Base-by-base conservation (phyloP, 2,329 filamentous ascomycete genomes). In the Clonostachys chloroleuca region DNA sequence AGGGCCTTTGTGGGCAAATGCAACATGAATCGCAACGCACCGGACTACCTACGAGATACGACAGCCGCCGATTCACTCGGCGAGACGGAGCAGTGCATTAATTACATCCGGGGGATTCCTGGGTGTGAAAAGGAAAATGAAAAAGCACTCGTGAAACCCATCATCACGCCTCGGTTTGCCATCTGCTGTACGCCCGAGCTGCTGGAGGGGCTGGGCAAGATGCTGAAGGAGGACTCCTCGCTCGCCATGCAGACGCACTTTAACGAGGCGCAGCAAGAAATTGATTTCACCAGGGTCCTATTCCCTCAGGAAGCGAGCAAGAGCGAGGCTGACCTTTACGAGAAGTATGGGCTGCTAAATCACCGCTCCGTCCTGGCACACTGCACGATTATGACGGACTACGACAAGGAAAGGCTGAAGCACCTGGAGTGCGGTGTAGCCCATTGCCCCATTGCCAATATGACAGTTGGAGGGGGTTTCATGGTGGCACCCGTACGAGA, bases 141-240 rank as follows among this genome's bases (percentile, higher is more conserved):
- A 0, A 63, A 66, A 4, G 54, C 50, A 3, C 65, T 82, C 0
- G 60, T 83, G 9, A 68, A 64, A 10, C 70, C 73, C 6, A 87
- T 96, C 52, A 70, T 97, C 51, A 97, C 92, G 0, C 86, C 78
- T n/a, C 73, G 77, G 48, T 92, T 82, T 68, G 87, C 81, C 49
- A 85, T 76, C 2, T 74, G 72, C 54, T 91, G 78, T 67, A 82
- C 75, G 5, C 52, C 54, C 35, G 77, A 76, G 51, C 73, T 80
- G n/a, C 78, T 97, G 60, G 55, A 61, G 1, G 72, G 68, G 0
- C 77, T 96, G 6, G 88, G 86, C 0, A 60, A 69, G 1, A 71
- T 83, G 12, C 1, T 60, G 71, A 1, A 68, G 73, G 4, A 17
- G 17, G 42, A 47, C 12, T 13, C 18, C 12, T 17, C 13, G 1